phyloP scores from a whole-genome alignment of 225 moss, liverwort and hornwort species.

The Pseudisothecium myosuroides region DNA sequence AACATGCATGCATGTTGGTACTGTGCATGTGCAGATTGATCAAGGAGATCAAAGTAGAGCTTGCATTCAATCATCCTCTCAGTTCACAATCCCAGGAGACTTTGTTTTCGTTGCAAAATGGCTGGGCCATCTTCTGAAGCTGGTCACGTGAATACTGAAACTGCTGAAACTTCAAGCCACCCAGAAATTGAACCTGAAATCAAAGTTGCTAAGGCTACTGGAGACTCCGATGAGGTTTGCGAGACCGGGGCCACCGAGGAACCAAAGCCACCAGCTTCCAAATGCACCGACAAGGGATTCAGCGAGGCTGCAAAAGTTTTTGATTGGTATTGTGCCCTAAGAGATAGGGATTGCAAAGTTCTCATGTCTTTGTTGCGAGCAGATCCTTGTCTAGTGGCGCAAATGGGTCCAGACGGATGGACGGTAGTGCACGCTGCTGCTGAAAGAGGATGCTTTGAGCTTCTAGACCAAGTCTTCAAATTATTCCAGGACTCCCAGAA shows the following conservation, averaged over 20 bases:
- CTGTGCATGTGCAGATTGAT: not conserved
- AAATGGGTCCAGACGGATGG: not conserved
- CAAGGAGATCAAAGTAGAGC: not conserved
- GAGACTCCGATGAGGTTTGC: not conserved
- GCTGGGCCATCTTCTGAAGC: not conserved
- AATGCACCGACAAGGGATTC: not conserved
- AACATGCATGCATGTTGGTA: no score
- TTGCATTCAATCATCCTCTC: not conserved
- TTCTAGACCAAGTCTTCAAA: not conserved
- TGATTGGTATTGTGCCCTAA: not conserved
- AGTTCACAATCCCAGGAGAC: not conserved
- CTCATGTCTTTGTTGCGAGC: not conserved
- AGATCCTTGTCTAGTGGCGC: not conserved
- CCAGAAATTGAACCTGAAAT: not conserved
- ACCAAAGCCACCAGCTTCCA: not conserved
- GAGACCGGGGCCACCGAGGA: not conserved
- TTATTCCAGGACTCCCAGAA: not conserved
- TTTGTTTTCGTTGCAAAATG: not conserved
- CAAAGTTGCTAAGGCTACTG: not conserved
- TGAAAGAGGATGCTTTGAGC: accelerated
- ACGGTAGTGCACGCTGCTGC: not conserved
- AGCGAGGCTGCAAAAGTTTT: not conserved
- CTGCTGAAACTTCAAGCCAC: not conserved
- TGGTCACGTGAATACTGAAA: accelerated
- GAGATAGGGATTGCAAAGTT: accelerated